These are phyloP conservation scores for Phytophthora cactorum DNA, from an alignment of 352 stramenopile species.

Conservation along the genomic window DNA sequence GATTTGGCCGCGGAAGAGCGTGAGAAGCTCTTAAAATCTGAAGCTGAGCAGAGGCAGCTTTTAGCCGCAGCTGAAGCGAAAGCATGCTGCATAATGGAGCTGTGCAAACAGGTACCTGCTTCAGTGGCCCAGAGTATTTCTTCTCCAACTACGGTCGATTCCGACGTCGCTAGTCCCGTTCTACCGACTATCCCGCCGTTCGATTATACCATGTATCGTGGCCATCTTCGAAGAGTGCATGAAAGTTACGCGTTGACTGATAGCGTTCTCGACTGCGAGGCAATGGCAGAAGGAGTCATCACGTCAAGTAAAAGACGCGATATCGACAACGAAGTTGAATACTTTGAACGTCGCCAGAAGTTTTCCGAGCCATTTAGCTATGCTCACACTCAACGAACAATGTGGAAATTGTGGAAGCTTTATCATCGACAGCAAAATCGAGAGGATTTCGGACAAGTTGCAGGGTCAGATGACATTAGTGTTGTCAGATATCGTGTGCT, in stretches of 20 bases:
- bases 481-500: conserved; percentile 33
- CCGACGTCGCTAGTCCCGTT: too few species aligned
- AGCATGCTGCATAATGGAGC: conserved; percentile 13
- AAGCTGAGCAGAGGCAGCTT: conserved; percentile 21
- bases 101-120: conserved; percentile 14
- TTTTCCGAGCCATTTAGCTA: conserved; percentile 28
- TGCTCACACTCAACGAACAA: conserved; percentile 12
- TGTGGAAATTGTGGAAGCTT: conserved; percentile 25
- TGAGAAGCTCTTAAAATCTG: conserved; percentile 3
- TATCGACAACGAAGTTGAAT: conserved; percentile 16
- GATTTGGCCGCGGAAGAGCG: conserved; percentile 13
- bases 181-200: conserved; percentile 13
- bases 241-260: conserved; percentile 25
- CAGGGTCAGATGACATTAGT: conserved; percentile 30
- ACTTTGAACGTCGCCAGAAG: conserved; percentile 28
- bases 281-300: conserved; percentile 9
- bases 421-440: conserved; percentile 24
- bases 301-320: conserved; percentile 14
- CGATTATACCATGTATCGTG: conserved; percentile 33
- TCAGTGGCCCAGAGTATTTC: background rate
- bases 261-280: conserved; percentile 17
- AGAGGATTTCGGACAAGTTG: conserved; percentile 24
- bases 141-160: background rate
- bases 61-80: conserved; percentile 15
- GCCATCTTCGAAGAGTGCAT: conserved; percentile 27